A percentile compares a stretch with the other conserved stretches of the same genome.
phyloP scores from a whole-genome alignment of 495 filamentous ascomycete species.

The Penicillium robsamsonii region DNA sequence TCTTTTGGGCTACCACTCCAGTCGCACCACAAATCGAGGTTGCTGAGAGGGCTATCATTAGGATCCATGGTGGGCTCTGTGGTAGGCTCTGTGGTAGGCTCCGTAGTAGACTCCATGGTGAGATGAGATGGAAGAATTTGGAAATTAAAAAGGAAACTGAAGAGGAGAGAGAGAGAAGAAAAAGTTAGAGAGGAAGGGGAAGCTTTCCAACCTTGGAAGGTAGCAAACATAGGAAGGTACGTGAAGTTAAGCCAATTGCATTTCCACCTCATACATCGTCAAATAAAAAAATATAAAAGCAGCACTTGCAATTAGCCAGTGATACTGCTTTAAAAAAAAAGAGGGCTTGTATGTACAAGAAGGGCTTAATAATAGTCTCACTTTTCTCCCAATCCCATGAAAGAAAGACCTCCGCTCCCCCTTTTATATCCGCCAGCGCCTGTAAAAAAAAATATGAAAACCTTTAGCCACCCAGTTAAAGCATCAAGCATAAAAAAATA shows the following conservation, averaged over 20 bases:
- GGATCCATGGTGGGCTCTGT: not conserved
- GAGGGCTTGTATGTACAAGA: conserved; percentile 26
- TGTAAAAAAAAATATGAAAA: conserved; percentile 16
- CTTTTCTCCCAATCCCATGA: conserved; percentile 17
- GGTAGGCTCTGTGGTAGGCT: not conserved
- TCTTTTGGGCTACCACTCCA: conserved; percentile 33
- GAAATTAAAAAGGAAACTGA: conserved; percentile 10
- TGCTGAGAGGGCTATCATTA: conserved; percentile 18
- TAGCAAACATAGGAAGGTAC: conserved; percentile 9
- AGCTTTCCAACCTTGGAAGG: not conserved
- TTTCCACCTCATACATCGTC: conserved; percentile 15
- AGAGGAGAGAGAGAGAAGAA: conserved; percentile 10
- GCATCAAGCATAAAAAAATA: conserved; percentile 23
- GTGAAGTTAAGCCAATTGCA: conserved; percentile 10
- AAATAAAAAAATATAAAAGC: conserved; percentile 14
- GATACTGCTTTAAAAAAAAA: conserved; percentile 11
- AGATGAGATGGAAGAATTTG: conserved; percentile 2
- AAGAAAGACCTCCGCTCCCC: conserved; percentile 18
- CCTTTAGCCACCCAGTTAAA: conserved; percentile 24
- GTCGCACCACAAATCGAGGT: conserved; percentile 34
- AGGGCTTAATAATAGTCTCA: conserved; percentile 21
- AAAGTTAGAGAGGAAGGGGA: conserved; percentile 5
- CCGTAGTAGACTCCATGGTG: not conserved
- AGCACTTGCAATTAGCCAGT: conserved; percentile 5
- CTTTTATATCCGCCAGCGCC: conserved; percentile 29